Conservation (phyloP, 2,329 filamentous ascomycete genomes). For the Gliomastix tumulicola region DNA sequence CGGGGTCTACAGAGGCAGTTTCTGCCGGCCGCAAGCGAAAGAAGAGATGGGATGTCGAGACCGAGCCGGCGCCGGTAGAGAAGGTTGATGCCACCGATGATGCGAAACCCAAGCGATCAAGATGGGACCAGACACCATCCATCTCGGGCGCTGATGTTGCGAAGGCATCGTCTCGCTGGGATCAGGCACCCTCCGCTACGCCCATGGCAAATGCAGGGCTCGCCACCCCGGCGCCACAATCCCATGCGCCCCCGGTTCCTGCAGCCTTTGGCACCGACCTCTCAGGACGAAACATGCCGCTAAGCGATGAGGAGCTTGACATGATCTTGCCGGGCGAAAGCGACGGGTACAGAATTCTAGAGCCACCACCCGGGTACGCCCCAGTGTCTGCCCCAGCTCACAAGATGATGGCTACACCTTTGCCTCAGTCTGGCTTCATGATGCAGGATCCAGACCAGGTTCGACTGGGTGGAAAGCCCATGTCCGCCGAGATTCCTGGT, state of each 20-base stretch:
- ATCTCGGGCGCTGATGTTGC: constrained; percentile 46
- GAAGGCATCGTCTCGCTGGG: constrained; percentile 83
- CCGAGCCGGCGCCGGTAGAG: constrained; percentile 31
- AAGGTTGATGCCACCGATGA: constrained; percentile 42
- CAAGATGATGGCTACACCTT: constrained; percentile 66
- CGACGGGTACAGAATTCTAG: constrained; percentile 88
- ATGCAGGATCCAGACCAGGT: constrained; percentile 92
- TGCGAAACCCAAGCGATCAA: constrained; percentile 65
- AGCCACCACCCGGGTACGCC: constrained; percentile 86
- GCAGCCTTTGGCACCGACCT: constrained; percentile 77
- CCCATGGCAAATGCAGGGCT: constrained; percentile 68
- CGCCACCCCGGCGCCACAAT: constrained; percentile 70
- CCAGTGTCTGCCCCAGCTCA: constrained; percentile 72
- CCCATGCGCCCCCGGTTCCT: constrained; percentile 45
- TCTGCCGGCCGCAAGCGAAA: constrained; percentile 71
- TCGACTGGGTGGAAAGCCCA: constrained; percentile 76
- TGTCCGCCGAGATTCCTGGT: constrained; percentile 92
- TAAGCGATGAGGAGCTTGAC: constrained; percentile 93
- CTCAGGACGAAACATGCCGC: constrained; percentile 67
- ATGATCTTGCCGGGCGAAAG: constrained; percentile 79
- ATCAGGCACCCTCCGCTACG: constrained; percentile 77
- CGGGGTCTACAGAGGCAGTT: constrained; percentile 58
- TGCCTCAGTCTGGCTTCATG: constrained; percentile 82
- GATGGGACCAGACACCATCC: constrained; percentile 80
- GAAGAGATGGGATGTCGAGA: constrained; percentile 83